phyloP scores from a whole-genome alignment of 1,284 basidiomycete genomes.

The Trichosporon inkin region DNA sequence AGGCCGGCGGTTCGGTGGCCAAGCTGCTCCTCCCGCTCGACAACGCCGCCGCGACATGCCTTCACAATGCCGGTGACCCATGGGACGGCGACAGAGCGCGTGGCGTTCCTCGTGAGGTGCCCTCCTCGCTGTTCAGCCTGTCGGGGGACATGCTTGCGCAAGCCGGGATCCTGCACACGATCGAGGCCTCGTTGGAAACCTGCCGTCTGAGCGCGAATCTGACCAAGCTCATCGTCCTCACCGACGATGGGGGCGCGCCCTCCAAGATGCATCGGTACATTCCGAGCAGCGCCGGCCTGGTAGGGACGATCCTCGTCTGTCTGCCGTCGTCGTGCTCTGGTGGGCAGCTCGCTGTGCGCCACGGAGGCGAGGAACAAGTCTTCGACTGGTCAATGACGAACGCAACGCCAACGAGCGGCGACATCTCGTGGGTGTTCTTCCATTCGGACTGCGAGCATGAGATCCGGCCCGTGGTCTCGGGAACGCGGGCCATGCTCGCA shows the following conservation, averaged over 20 bases:
- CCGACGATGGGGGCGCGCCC: not conserved
- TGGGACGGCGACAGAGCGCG: conserved; percentile 16
- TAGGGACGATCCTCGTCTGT: conserved; percentile 26
- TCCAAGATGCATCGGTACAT: conserved; percentile 11
- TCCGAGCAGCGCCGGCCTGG: not conserved
- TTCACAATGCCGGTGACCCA: too few relatives aligned
- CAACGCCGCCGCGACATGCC: too few relatives aligned
- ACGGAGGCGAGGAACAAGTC: conserved; percentile 7
- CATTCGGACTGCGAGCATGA: conserved; percentile 55
- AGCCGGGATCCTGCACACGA: conserved; percentile 10
- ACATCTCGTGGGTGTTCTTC: conserved; percentile 33
- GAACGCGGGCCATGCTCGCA: conserved; percentile 53
- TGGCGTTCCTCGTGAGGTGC: conserved; percentile 27
- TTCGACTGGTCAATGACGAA: conserved; percentile 27
- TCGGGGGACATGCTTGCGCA: conserved; percentile 15
- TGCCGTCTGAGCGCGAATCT: conserved; percentile 11
- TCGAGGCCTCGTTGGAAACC: conserved; percentile 4
- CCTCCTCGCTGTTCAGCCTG: conserved; percentile 22
- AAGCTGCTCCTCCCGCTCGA: too few relatives aligned
- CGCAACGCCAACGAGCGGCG: not conserved
- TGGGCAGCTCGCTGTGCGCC: conserved; percentile 28
- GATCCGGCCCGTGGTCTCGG: conserved; percentile 51
- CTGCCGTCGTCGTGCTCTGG: conserved; percentile 25
- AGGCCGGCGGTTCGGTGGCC: too few relatives aligned
- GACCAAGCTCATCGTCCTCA: conserved; percentile 8